Base-by-base conservation (phyloP, 148 eudicot species). In the Oxyria digyna region DNA sequence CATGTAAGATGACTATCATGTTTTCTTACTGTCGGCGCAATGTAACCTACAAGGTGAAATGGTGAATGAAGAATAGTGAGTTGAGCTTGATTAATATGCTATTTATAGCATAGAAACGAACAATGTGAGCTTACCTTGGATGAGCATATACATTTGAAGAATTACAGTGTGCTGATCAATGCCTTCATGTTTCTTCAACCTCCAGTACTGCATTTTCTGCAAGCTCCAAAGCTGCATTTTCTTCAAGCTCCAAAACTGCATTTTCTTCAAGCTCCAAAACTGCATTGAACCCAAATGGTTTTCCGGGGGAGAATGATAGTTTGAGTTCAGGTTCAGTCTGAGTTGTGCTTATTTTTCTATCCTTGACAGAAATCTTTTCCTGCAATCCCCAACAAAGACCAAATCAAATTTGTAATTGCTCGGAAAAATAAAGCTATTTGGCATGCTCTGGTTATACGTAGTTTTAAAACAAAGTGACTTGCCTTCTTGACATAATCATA, bases 261-360 rank as follows among this genome's bases (percentile, higher is more conserved):
- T n/a, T 21, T 49, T 49, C 55, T 49, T 74, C 86, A 65, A 91
- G 83, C 74, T 89, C 91, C 33, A 89, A 40, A n/a, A 74, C 87
- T 46, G 83, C 96, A 71, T 85, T 81, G 73, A 91, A 91, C 54
- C 96, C 89, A 72, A 87, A 91, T 35, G 79, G 85, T 23, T 76
- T 85, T 72, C 97, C 97, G 11, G 93, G 93, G 68, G 69, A 35
- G 74, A 85, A 91, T 15, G 66, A 33, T 17, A 55, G 68, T 59
- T 85, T 81, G 38, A 91, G 85, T 73, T 91, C 93, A 62, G 87
- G 93, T 41, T 80, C 85, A 4, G 89, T 81, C 71, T 89, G 93
- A 67, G 64, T 77, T 15, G 93, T 89, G 78, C 63, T 89, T 38
- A 91, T 76, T 80, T 82, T 85, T 35, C 84, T 80, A 50, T 87